A percentile compares a stretch with the other conserved stretches of the same genome.
phyloP scores from a whole-genome alignment of 2,329 filamentous ascomycete species.

The Cladophialophora exuberans region DNA sequence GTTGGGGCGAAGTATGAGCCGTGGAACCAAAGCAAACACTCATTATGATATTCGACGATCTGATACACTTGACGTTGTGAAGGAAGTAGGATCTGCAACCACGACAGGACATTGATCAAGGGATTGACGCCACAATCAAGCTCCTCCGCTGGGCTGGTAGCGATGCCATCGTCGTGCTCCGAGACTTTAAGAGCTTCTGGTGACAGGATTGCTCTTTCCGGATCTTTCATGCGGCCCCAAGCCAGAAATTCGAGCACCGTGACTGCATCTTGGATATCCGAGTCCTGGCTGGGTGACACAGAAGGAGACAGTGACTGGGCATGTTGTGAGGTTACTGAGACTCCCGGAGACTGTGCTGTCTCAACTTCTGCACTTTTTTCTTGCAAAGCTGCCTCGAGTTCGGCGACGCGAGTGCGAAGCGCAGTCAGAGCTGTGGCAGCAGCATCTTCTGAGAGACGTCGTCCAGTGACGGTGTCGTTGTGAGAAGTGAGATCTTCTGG shows the following conservation, averaged over 20 bases:
- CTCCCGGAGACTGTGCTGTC: conserved; percentile 1
- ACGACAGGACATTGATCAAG: conserved; percentile 32
- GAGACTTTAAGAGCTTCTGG: conserved; percentile 17
- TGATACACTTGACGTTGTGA: conserved; percentile 22
- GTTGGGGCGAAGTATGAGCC: conserved; percentile 44
- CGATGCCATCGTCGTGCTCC: conserved; percentile 13
- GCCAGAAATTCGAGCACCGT: conserved; percentile 54
- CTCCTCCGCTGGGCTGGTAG: conserved; percentile 26
- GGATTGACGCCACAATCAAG: conserved; percentile 29
- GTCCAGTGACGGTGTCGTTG: conserved; percentile 12
- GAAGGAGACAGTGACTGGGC: conserved; percentile 9
- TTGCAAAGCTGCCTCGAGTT: conserved; percentile 35
- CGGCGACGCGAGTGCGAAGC: conserved; percentile 35
- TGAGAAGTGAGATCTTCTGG: conserved; percentile 21
- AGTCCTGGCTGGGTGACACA: conserved; percentile 32
- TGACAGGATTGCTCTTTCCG: conserved; percentile 22
- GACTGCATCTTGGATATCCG: conserved; percentile 45
- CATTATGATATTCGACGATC: conserved; percentile 44
- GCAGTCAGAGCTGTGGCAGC: conserved; percentile 27
- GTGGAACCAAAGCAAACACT: conserved; percentile 45
- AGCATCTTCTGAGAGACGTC: conserved; percentile 7
- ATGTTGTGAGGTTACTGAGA: conserved; percentile 8
- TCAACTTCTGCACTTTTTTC: conserved; percentile 23
- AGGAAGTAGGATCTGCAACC: conserved; percentile 45
- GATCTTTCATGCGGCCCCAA: conserved; percentile 52